A percentile compares a stretch with the other conserved stretches of the same genome.
Conservation (phyloP, 2,329 filamentous ascomycete species). For the Sordariomycetes sp. region DNA sequence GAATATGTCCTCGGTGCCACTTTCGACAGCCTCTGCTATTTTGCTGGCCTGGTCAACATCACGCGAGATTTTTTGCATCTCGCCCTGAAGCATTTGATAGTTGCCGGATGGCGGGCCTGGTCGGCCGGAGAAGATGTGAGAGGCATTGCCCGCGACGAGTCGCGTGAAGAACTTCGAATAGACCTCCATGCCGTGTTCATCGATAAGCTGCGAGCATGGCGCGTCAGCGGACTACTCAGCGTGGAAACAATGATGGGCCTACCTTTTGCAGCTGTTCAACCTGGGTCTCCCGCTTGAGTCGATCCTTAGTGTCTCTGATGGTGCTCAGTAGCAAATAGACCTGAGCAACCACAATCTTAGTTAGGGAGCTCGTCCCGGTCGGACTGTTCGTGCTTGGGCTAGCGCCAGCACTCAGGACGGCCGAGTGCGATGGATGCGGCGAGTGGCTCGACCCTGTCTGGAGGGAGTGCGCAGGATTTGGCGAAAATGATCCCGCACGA, state of each 20-base stretch:
- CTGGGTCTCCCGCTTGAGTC: slow-evolving; percentile 86
- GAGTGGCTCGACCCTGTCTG: slow-evolving; percentile 48
- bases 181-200: slow-evolving; percentile 99
- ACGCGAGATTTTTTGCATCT: slow-evolving; percentile 78
- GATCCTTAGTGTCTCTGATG: slow-evolving; percentile 87
- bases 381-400: slow-evolving; percentile 55
- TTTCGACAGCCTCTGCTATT: slow-evolving; percentile 90
- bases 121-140: slow-evolving; percentile 80
- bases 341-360: slow-evolving; percentile 92
- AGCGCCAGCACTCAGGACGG: slow-evolving; percentile 49
- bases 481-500: slow-evolving; percentile 56
- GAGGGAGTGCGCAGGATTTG: slow-evolving; percentile 48
- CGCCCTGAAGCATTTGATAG: slow-evolving; percentile 71
- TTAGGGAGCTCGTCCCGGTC: slow-evolving; percentile 58
- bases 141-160: slow-evolving; percentile 82
- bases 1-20: slow-evolving; percentile 84
- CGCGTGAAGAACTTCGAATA: slow-evolving; percentile 93
- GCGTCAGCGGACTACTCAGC: neutral
- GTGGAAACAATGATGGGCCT: slow-evolving; percentile 17
- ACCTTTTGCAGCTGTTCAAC: slow-evolving; percentile 89
- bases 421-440: slow-evolving; percentile 47
- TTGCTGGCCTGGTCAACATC: slow-evolving; percentile 77
- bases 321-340: slow-evolving; percentile 89
- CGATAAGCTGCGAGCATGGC: slow-evolving; percentile 60
- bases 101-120: slow-evolving; percentile 68